Evolutionary conservation across 2,329 filamentous ascomycete genomes (phyloP), one percentile per base, ranked within the genome.

Genomic region (Penicillium sp.): DNA sequence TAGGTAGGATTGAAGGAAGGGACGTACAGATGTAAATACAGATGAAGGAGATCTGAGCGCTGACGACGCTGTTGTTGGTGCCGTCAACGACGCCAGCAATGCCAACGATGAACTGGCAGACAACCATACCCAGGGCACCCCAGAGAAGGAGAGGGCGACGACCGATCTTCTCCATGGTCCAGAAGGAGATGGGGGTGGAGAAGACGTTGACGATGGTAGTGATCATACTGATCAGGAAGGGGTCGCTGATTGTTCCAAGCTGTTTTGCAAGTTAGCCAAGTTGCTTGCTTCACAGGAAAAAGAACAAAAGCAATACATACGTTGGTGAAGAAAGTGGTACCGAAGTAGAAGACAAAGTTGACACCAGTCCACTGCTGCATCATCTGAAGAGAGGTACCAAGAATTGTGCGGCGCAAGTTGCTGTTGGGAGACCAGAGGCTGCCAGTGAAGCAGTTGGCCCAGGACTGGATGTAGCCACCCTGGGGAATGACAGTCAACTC

Each of bases 281-380:
- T n/a, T 1, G 7, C n/a, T 21, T 5, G 7, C n/a, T 21, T 5
- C 8, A 3, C 13, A 26, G 26, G 26, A 15, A 19, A 29, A 48
- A 8, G 5, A 26, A 15, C 9, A 21, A 26, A 9, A 3, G 9
- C 17, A n/a, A 47, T 26, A 60, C 63, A 29, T 60, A 67, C 65
- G 35, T 64, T 64, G 79, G 90, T 80, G 81, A 96, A 91, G 87
- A 96, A 96, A 62, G 90, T 87, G 35, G 91, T 93, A 41, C 91
- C 92, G 82, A 89, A 92, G 82, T 92, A 91, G 83, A 93, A 94
- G 84, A 95, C 91, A 80, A 94, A 96, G 85, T 96, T 96, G 80
- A 96, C 90, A 83, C 92, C 91, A 29, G 91, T 93, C 86, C 86
- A 74, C 78, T 91, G 89, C 79, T 91, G 90, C 88, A 91, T 91